Evolutionary conservation across 805 yeast species (phyloP).

Genomic region (Candida takata): DNA sequence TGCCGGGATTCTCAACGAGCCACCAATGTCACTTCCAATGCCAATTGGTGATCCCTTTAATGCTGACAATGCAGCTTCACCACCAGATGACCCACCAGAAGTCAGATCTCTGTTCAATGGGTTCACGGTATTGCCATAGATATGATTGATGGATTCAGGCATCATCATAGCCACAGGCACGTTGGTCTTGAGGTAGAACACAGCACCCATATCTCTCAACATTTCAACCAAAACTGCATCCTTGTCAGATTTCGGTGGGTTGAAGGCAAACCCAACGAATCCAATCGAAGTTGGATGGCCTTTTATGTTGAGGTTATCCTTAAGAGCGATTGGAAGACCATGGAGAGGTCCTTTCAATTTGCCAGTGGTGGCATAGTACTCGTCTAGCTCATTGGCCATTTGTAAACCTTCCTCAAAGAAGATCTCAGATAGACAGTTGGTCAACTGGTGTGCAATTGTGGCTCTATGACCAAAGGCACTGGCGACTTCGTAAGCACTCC

Average conservation of each 20-base stretch:
- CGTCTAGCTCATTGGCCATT: slow-evolving; percentile 50
- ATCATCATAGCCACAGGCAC: slow-evolving; percentile 46
- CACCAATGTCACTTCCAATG: slow-evolving; percentile 51
- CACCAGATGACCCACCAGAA: slow-evolving; percentile 51
- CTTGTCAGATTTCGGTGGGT: slow-evolving; percentile 27
- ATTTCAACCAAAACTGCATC: slow-evolving; percentile 35
- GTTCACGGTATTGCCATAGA: slow-evolving; percentile 41
- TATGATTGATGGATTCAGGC: slow-evolving; percentile 38
- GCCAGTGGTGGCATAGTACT: slow-evolving; percentile 38
- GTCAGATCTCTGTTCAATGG: slow-evolving; percentile 37
- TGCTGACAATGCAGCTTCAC: slow-evolving; percentile 43
- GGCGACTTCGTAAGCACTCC: slow-evolving; percentile 39
- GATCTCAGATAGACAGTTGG: slow-evolving; percentile 27
- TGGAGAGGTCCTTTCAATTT: slow-evolving; percentile 57
- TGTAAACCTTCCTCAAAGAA: slow-evolving; percentile 52
- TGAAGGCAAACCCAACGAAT: slow-evolving; percentile 35
- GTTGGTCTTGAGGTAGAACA: slow-evolving; percentile 48
- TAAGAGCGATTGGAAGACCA: slow-evolving; percentile 59
- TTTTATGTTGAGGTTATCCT: slow-evolving; percentile 34
- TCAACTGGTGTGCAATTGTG: slow-evolving; percentile 49
- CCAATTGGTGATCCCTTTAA: slow-evolving; percentile 43
- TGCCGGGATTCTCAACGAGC: slow-evolving; percentile 43
- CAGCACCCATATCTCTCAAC: slow-evolving; percentile 42
- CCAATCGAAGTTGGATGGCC: slow-evolving; percentile 47
- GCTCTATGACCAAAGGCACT: slow-evolving; percentile 54